phyloP scores from a whole-genome alignment of 176 grass and related monocot species.

The Oryza punctata region DNA sequence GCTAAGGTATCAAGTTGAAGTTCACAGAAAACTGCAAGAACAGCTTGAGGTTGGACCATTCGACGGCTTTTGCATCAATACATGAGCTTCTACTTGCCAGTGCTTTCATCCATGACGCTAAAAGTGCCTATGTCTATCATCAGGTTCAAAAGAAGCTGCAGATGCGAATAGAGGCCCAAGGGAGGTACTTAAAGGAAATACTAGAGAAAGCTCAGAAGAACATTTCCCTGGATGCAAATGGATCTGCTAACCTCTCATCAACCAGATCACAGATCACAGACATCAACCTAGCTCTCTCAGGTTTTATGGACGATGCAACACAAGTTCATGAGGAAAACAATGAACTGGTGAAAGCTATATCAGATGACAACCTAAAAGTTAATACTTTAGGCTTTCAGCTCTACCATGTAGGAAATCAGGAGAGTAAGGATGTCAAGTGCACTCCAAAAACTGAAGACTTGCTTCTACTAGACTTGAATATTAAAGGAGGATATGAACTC shows the following conservation, averaged over 20 bases:
- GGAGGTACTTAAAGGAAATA: constrained; percentile 80
- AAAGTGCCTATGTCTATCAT: constrained; percentile 6
- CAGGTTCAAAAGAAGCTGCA: constrained; percentile 98
- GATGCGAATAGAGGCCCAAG: constrained; percentile 92
- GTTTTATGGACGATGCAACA: constrained; percentile 42
- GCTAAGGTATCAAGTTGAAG: constrained; percentile 71
- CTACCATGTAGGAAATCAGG: constrained; percentile 39
- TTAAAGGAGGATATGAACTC: constrained; percentile 68
- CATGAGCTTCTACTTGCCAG: background rate
- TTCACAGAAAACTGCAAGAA: constrained; percentile 69
- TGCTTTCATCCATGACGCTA: background rate
- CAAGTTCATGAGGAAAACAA: constrained; percentile 39
- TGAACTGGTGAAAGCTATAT: constrained; percentile 33
- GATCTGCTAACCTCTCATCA: constrained; percentile 30
- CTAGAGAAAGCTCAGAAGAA: constrained; percentile 69
- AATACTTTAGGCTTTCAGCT: constrained; percentile 49
- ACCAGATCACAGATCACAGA: constrained; percentile 51
- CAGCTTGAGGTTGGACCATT: constrained; percentile 75
- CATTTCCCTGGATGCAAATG: constrained; percentile 49
- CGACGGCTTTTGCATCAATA: constrained; percentile 3
- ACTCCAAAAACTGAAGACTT: constrained; percentile 44
- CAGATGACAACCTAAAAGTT: constrained; percentile 44
- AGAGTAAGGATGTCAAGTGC: constrained; percentile 42
- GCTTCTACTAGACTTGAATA: constrained; percentile 75
- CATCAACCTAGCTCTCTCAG: constrained; percentile 57